Evolutionary conservation across 257 asterid species (phyloP).

Genomic region (Jaltomata sinuosa): DNA sequence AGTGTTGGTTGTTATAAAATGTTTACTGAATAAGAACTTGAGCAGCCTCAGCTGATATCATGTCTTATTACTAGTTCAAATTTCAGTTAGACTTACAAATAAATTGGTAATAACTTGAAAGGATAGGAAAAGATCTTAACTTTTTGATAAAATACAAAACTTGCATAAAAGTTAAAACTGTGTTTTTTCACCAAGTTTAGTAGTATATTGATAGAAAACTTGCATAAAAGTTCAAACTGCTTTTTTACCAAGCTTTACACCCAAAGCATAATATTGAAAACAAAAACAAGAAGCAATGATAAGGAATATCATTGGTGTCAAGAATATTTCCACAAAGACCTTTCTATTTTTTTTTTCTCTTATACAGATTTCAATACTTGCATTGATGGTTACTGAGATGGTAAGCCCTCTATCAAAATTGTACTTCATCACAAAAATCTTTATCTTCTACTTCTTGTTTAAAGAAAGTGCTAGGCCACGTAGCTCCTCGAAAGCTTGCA

Average conservation of each 20-base stretch:
- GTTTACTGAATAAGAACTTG: too few species aligned
- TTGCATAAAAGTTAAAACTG: neutral
- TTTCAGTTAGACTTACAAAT: neutral
- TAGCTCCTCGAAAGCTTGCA: conserved; percentile 93
- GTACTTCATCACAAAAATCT: neutral
- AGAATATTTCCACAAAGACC: neutral
- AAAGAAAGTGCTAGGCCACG: conserved; percentile 68
- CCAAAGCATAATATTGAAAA: neutral
- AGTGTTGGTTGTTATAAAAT: too few species aligned
- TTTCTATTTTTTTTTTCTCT: neutral
- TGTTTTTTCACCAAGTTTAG: neutral
- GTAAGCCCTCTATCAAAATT: conserved; percentile 39
- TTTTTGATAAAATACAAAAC: neutral
- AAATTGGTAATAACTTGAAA: neutral
- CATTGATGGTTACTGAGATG: conserved; percentile 39
- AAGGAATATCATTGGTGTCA: neutral
- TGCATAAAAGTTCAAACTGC: neutral
- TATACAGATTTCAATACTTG: neutral
- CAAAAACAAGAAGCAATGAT: neutral
- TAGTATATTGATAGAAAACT: neutral
- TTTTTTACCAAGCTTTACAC: neutral
- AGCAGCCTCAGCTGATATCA: too few species aligned
- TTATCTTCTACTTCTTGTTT: conserved; percentile 37
- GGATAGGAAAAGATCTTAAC: neutral
- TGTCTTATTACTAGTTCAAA: too few species aligned